These are phyloP conservation scores for Cytospora chrysosperma DNA, from an alignment of 2,329 filamentous ascomycete genomes.

Conservation along the genomic window DNA sequence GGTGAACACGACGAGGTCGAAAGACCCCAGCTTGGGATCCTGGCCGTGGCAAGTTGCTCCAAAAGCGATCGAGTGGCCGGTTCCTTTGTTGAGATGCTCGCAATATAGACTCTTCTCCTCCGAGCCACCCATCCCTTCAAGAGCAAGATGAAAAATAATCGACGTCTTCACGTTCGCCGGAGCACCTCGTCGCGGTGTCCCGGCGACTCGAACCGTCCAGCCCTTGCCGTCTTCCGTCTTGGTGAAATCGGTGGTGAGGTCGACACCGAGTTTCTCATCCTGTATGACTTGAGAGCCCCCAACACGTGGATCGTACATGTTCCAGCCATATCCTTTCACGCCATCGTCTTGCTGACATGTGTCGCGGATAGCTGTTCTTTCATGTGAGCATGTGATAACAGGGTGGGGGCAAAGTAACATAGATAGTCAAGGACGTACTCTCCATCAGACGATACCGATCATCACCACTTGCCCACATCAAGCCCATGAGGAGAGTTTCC, in stretches of 20 bases:
- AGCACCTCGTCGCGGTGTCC: slow-evolving; percentile 57
- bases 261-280: slow-evolving; percentile 63
- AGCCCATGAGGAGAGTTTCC: slow-evolving; percentile 72
- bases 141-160: slow-evolving; percentile 60
- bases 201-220: slow-evolving; percentile 66
- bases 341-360: slow-evolving; percentile 69
- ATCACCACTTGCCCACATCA: slow-evolving; percentile 84
- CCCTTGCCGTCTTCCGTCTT: slow-evolving; percentile 65
- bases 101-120: slow-evolving; percentile 11
- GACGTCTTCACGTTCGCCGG: slow-evolving; percentile 50
- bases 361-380: slow-evolving; percentile 56
- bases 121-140: slow-evolving; percentile 59
- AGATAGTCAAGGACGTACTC: slow-evolving; percentile 16
- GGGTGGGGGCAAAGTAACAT: not conserved
- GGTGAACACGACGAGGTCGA: slow-evolving; percentile 57
- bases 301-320: slow-evolving; percentile 65
- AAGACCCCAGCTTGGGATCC: slow-evolving; percentile 58
- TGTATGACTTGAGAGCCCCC: slow-evolving; percentile 66
- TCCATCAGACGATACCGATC: slow-evolving; percentile 25
- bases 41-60: slow-evolving; percentile 57
- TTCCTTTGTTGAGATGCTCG: slow-evolving; percentile 8
- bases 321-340: slow-evolving; percentile 70
- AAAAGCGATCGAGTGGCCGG: slow-evolving; percentile 35
- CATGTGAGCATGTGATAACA: slow-evolving; percentile 1
- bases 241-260: slow-evolving; percentile 69